Conservation (phyloP, 129 eudicot genomes). For the Logfia minima region DNA sequence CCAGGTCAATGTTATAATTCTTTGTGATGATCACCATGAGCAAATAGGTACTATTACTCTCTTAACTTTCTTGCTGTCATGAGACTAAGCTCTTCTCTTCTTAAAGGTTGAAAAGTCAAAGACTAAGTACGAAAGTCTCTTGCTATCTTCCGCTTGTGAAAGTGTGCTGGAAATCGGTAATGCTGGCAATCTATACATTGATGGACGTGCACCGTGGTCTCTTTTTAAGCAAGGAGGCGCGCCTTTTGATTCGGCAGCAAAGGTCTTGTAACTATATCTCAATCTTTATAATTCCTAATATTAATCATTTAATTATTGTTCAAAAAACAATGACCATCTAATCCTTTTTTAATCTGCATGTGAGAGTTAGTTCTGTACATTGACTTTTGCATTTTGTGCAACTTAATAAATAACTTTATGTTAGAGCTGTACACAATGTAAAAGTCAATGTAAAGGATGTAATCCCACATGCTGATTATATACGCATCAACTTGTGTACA, state of each 20-base stretch:
- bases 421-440: background rate
- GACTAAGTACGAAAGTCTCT: slow-evolving; percentile 60
- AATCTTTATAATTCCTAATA: background rate
- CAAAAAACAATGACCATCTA: background rate
- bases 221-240: slow-evolving; percentile 89
- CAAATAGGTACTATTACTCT: background rate
- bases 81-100: background rate
- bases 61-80: slow-evolving; percentile 1
- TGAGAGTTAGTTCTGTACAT: background rate
- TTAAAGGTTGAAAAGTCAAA: slow-evolving; percentile 74
- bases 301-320: background rate
- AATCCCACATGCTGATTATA: background rate
- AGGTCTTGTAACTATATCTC: slow-evolving; percentile 46
- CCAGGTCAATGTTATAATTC: slow-evolving; percentile 7
- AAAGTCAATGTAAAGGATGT: background rate
- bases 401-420: background rate
- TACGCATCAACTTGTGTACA: background rate
- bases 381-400: slow-evolving; percentile 5
- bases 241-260: slow-evolving; percentile 77
- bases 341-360: slow-evolving; percentile 6
- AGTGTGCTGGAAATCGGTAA: slow-evolving; percentile 86
- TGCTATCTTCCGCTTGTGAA: slow-evolving; percentile 90
- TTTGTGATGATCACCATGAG: background rate
- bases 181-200: slow-evolving; percentile 83
- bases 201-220: slow-evolving; percentile 96